Evolutionary conservation across 2,329 filamentous ascomycete species (phyloP).

Genomic region (Orbilia ellipsospora): DNA sequence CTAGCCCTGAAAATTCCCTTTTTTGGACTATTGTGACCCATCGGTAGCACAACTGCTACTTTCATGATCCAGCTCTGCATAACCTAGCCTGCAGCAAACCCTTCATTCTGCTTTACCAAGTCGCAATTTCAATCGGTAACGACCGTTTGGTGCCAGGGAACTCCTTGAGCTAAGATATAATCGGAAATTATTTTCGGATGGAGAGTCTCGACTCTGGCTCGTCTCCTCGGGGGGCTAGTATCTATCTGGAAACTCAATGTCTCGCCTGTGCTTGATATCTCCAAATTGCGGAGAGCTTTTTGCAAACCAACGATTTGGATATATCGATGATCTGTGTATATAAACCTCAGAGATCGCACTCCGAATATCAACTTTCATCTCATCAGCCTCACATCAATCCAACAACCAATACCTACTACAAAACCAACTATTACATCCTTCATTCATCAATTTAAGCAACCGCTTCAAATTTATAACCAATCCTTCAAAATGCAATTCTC

Average conservation of each 20-base stretch:
- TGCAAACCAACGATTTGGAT: neutral
- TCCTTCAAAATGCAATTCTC: conserved; percentile 29
- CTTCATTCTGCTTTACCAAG: neutral
- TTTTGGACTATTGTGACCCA: too few species aligned
- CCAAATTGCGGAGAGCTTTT: neutral
- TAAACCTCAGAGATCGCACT: too few species aligned
- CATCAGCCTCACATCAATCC: neutral
- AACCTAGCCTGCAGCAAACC: too few species aligned
- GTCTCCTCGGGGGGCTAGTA: neutral
- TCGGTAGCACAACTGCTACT: too few species aligned
- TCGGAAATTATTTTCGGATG: conserved; percentile 4
- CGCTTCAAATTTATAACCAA: conserved; percentile 1
- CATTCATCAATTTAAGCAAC: neutral
- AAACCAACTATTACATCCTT: neutral
- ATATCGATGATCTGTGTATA: too few species aligned
- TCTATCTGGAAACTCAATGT: neutral
- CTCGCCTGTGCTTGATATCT: neutral
- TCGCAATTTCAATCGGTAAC: conserved; percentile 4
- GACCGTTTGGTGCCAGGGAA: neutral
- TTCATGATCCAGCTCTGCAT: too few species aligned
- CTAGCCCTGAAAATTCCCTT: too few species aligned
- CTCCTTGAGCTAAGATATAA: neutral
- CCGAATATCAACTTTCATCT: neutral
- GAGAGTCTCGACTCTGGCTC: neutral
- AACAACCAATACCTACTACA: neutral